phyloP scores from a whole-genome alignment of 768 basidiomycete genomes.

The Lentinula lateritia region DNA sequence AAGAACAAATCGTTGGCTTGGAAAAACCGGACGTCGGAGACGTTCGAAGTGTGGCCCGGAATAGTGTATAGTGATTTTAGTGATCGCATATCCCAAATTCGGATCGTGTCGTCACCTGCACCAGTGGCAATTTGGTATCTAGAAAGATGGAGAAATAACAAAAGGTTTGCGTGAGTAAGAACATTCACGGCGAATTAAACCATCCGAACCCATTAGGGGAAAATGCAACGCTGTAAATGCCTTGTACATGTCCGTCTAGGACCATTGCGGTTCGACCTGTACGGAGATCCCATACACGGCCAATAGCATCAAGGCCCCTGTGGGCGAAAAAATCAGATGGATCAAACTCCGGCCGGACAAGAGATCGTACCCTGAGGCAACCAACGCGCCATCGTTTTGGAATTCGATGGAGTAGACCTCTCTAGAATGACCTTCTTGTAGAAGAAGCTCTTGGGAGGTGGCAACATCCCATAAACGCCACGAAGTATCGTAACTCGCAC shows the following conservation, averaged over 20 bases:
- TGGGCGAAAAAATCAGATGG: neutral
- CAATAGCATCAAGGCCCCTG: slow-evolving; percentile 95
- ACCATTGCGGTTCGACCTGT: slow-evolving; percentile 98
- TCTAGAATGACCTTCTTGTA: slow-evolving; percentile 97
- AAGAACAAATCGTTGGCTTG: slow-evolving; percentile 52
- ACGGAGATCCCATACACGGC: slow-evolving; percentile 94
- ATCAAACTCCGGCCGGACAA: neutral
- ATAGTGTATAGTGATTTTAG: slow-evolving; percentile 93
- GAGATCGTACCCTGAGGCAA: slow-evolving; percentile 78
- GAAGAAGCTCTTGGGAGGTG: slow-evolving; percentile 71
- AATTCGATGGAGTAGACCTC: slow-evolving; percentile 96
- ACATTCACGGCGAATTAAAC: neutral
- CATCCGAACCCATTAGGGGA: slow-evolving; percentile 87
- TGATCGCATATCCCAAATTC: slow-evolving; percentile 97
- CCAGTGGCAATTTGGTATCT: slow-evolving; percentile 98
- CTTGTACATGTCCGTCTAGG: slow-evolving; percentile 92
- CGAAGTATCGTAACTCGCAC: slow-evolving; percentile 94
- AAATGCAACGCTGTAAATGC: slow-evolving; percentile 87
- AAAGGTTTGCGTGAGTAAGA: slow-evolving; percentile 7
- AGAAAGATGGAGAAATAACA: slow-evolving; percentile 7
- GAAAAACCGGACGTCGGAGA: slow-evolving; percentile 96
- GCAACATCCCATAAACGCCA: slow-evolving; percentile 96
- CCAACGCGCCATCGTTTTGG: slow-evolving; percentile 90
- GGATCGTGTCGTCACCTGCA: slow-evolving; percentile 94
- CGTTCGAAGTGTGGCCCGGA: slow-evolving; percentile 91